These are phyloP conservation scores for Monosporascus sp. DNA, from an alignment of 2,329 filamentous ascomycete genomes.

Conservation along the genomic window DNA sequence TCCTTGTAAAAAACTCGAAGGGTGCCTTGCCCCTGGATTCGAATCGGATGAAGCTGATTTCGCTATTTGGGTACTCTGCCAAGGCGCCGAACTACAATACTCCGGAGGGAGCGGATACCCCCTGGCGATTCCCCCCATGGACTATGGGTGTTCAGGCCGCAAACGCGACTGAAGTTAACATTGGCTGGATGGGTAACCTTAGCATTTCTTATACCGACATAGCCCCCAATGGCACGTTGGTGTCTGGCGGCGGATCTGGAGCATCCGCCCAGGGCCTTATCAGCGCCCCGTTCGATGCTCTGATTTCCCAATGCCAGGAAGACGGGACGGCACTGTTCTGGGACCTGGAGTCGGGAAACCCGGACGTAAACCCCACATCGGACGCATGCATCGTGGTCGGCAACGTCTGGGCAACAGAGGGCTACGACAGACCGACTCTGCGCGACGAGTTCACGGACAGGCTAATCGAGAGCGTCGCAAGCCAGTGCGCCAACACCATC, in stretches of 20 bases:
- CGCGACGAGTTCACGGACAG: constrained; percentile 51
- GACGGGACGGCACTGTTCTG: constrained; percentile 40
- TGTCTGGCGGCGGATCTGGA: constrained; percentile 35
- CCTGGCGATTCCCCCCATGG: constrained; percentile 16
- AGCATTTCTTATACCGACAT: constrained; percentile 12
- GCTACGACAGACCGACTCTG: constrained; percentile 48
- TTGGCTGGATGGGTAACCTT: constrained; percentile 17
- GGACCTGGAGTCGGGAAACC: constrained; percentile 35
- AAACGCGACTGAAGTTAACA: constrained; percentile 8
- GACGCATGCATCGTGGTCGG: constrained; percentile 54
- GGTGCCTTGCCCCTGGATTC: constrained; percentile 36
- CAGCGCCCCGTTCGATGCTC: constrained; percentile 33
- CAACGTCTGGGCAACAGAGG: constrained; percentile 58
- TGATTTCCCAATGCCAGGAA: constrained; percentile 31
- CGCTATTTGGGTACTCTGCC: constrained; percentile 41
- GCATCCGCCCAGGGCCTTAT: constrained; percentile 30
- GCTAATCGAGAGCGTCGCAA: constrained; percentile 40
- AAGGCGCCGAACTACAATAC: constrained; percentile 17
- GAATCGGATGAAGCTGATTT: constrained; percentile 40
- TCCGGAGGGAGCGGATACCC: constrained; percentile 41
- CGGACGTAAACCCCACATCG: constrained; percentile 30
- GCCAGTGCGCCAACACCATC: constrained; percentile 41
- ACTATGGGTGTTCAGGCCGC: constrained; percentile 7
- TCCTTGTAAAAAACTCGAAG: constrained; percentile 41
- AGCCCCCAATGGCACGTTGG: constrained; percentile 33